Conservation (phyloP, 148 eudicot genomes). For the Cornus florida region DNA sequence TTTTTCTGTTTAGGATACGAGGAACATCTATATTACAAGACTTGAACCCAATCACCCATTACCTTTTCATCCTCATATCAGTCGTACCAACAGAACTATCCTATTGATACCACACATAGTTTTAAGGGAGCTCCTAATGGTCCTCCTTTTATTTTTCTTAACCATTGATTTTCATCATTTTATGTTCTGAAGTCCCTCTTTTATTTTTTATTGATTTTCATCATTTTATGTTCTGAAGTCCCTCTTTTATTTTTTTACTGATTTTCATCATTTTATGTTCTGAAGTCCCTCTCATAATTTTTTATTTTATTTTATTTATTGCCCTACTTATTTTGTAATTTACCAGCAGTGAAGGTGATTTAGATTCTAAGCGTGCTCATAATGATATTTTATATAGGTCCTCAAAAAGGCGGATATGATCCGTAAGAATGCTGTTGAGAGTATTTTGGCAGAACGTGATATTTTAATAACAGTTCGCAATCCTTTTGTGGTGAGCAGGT, state of each 20-base stretch:
- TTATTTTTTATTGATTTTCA: not conserved
- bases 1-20: no score
- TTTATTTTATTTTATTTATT: not conserved
- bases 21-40: not conserved
- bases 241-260: not conserved
- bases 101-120: not conserved
- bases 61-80: not conserved
- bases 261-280: not conserved
- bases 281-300: not conserved
- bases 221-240: not conserved
- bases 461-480: slow-evolving; percentile 93
- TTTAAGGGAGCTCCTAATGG: not conserved
- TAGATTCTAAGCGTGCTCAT: not conserved
- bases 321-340: not conserved
- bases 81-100: not conserved
- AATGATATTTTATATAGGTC: slow-evolving; percentile 47
- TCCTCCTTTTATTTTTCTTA: not conserved
- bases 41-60: not conserved
- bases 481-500: slow-evolving; percentile 91
- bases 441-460: slow-evolving; percentile 98
- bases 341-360: not conserved
- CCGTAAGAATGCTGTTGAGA: slow-evolving; percentile 98
- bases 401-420: slow-evolving; percentile 96
- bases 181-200: not conserved
- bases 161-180: not conserved